A percentile compares a stretch with the other conserved stretches of the same genome.
These are phyloP conservation scores for Hemisphaericaspora subhashii DNA, from an alignment of 1,139 yeast species.

Conservation along the genomic window DNA sequence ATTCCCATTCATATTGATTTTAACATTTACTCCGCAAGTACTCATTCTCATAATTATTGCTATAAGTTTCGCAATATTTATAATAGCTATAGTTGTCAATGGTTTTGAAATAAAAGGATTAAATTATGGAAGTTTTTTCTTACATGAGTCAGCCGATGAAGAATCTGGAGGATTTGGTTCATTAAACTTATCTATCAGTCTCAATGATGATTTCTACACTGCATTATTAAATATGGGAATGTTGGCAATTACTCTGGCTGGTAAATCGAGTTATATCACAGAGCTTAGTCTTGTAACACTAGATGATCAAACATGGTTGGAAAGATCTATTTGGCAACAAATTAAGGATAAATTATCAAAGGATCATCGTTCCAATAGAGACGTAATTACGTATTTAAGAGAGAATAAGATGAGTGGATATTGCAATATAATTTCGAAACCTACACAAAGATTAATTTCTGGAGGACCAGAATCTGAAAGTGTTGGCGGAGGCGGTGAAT, in stretches of 20 bases:
- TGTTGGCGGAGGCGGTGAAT: constrained; percentile 16
- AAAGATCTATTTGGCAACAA: constrained; percentile 32
- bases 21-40: constrained; percentile 64
- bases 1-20: constrained; percentile 55
- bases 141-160: constrained; percentile 30
- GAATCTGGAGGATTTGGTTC: constrained; percentile 18
- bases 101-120: constrained; percentile 49
- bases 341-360: constrained; percentile 10
- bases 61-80: constrained; percentile 51
- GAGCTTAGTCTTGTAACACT: constrained; percentile 54
- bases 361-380: constrained; percentile 2
- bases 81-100: constrained; percentile 59
- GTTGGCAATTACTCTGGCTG: constrained; percentile 64
- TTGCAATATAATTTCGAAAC: constrained; percentile 31
- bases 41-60: constrained; percentile 49
- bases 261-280: constrained; percentile 62
- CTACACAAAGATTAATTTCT: constrained; percentile 27
- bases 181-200: constrained; percentile 26
- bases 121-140: constrained; percentile 48
- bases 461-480: constrained; percentile 15
- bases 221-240: constrained; percentile 60
- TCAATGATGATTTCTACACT: constrained; percentile 66
- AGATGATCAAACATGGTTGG: constrained; percentile 62
- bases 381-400: constrained; percentile 18
- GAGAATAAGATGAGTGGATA: constrained; percentile 29